Base-by-base conservation (phyloP, 1,284 basidiomycete species). In the Rhodotorula sp. region DNA sequence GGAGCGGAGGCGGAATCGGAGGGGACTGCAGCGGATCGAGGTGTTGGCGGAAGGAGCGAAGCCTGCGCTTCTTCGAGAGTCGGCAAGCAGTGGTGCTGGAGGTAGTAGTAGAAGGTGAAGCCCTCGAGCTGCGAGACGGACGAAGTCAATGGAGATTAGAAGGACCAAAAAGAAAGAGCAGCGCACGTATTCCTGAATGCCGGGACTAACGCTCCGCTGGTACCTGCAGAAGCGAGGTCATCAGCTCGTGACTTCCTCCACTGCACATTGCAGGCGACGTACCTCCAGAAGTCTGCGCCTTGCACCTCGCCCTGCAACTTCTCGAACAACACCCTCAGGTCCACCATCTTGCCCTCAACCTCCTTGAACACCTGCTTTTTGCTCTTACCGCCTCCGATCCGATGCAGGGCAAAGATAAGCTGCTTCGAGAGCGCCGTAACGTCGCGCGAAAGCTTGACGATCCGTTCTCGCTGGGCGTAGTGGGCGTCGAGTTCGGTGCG, bases 391-490 rank as follows among this genome's bases (percentile, higher is more conserved):
- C 74, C 86, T 87, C 71, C 85, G 28, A 70, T 55, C 5, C 94
- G 89, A 78, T 97, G 95, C 6, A 98, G 84, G 59, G 92, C 87
- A 78, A 98, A 98, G 72, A 99, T 98, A 77, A 89, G 84, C 81
- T 92, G 94, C 80, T 99, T 99, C 57, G 93, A 93, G n/a, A 91
- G 84, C 73, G 88, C 90, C 22, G 94, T 98, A 72, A 93, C 86
- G 79, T 96, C 94, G 46, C 95, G 80, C 11, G 84, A 84, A 15
- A 80, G 69, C 85, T 94, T 94, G 79, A 94, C 90, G 70, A 94
- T 84, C 37, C 89, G 85, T 77, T 95, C 92, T 53, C 80, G 75
- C 20, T 80, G 71, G 59, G 81, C 80, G 54, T 82, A 78, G 77
- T 87, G 84, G 47, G 87, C 85, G 81, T 92, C 91, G 34, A 92